phyloP scores from a whole-genome alignment of 805 yeast genomes.

The Lipomyces spencermartinsiae region DNA sequence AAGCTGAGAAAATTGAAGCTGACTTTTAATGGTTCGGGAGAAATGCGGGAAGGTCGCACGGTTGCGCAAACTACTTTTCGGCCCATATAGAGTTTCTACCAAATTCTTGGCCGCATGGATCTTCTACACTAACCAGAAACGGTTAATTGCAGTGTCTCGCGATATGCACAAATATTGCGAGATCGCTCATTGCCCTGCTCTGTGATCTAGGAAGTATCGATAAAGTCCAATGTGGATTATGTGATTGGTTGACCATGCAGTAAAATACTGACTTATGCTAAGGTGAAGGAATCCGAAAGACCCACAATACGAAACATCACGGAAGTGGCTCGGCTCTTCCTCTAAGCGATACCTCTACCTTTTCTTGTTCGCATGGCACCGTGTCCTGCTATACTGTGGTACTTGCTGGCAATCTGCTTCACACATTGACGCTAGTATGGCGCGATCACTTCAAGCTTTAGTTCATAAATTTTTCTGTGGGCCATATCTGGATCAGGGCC shows the following conservation, averaged over 20 bases:
- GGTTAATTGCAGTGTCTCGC: neutral
- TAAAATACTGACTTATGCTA: neutral
- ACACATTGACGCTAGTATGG: conserved; percentile 7
- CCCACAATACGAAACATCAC: neutral
- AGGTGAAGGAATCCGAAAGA: neutral
- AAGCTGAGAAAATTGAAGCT: too few relatives aligned
- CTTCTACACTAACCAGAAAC: neutral
- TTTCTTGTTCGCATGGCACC: neutral
- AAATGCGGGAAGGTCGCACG: too few relatives aligned
- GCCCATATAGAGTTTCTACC: too few relatives aligned
- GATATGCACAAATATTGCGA: neutral
- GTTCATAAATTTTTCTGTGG: neutral
- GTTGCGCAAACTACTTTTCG: too few relatives aligned
- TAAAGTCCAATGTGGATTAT: neutral
- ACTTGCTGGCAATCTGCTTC: neutral
- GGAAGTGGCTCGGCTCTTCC: neutral
- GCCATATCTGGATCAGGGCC: neutral
- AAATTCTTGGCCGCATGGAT: too few relatives aligned
- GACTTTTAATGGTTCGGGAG: too few relatives aligned
- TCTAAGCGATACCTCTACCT: neutral
- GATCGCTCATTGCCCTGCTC: conserved; percentile 1
- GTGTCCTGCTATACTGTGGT: neutral
- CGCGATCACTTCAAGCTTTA: conserved; percentile 1
- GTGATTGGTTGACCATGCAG: neutral
- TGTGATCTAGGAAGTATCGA: neutral